phyloP scores from a whole-genome alignment of 2,329 filamentous ascomycete species.

The Teratosphaeria zuluensis region DNA sequence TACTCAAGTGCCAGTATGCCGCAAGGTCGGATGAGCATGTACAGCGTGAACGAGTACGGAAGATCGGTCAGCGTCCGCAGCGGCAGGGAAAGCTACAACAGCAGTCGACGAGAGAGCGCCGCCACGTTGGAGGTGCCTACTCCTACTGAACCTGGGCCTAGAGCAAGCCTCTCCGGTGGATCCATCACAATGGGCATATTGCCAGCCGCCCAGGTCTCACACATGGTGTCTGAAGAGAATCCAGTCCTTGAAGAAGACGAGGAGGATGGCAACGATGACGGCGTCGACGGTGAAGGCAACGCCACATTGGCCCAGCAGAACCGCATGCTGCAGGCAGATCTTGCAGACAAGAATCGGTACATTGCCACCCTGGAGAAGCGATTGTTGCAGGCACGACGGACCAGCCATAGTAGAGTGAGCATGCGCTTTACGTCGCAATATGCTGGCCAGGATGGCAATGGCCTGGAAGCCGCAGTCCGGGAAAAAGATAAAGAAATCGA shows the following conservation, averaged over 20 bases:
- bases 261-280: slow-evolving; percentile 38
- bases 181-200: slow-evolving; percentile 22
- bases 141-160: slow-evolving; percentile 11
- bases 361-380: slow-evolving; percentile 90
- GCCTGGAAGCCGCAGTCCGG: slow-evolving; percentile 59
- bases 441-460: slow-evolving; percentile 44
- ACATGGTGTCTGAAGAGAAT: slow-evolving; percentile 23
- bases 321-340: slow-evolving; percentile 82
- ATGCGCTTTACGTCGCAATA: slow-evolving; percentile 51
- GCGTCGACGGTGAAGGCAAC: slow-evolving; percentile 77
- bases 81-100: slow-evolving; percentile 15
- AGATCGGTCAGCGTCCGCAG: slow-evolving; percentile 23
- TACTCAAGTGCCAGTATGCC: slow-evolving; percentile 37
- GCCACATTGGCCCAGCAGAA: slow-evolving; percentile 80
- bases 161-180: slow-evolving; percentile 21
- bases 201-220: slow-evolving; percentile 19
- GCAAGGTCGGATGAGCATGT: slow-evolving; percentile 20
- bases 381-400: slow-evolving; percentile 77
- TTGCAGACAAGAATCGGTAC: slow-evolving; percentile 94
- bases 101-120: slow-evolving; percentile 17
- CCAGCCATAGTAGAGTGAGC: slow-evolving; percentile 81
- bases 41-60: slow-evolving; percentile 28
- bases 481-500: slow-evolving; percentile 92
- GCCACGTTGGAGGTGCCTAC: slow-evolving; percentile 33
- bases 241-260: slow-evolving; percentile 29